A percentile compares a stretch with the other conserved stretches of the same genome.
Evolutionary conservation across 2,329 filamentous ascomycete genomes (phyloP).

Genomic region (Boeremia exigua): DNA sequence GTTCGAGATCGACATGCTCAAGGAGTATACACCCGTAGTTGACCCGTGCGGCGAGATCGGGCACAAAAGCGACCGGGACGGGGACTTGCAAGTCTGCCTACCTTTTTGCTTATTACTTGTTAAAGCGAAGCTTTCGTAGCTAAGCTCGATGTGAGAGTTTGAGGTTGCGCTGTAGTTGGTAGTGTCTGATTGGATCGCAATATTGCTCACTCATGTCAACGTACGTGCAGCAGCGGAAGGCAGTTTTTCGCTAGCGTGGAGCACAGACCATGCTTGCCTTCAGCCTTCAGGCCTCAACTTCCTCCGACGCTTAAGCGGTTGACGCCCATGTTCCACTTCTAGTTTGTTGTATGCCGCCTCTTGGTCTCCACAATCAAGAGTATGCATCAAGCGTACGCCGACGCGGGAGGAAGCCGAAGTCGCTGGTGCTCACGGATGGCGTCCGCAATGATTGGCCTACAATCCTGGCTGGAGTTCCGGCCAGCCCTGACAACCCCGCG

Average conservation of each 20-base stretch:
- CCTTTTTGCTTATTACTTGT: background rate
- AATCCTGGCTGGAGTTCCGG: background rate
- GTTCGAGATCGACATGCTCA: background rate
- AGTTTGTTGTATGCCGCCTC: background rate
- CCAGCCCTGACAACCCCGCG: conserved; percentile 7
- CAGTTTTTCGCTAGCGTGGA: conserved; percentile 31
- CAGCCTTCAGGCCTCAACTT: background rate
- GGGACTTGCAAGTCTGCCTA: background rate
- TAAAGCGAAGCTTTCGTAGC: background rate
- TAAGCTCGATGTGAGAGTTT: background rate
- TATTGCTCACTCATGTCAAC: conserved; percentile 1
- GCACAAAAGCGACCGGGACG: background rate
- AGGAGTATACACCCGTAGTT: background rate
- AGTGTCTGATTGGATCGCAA: background rate
- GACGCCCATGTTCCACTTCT: background rate
- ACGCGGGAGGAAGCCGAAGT: background rate
- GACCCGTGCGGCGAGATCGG: background rate
- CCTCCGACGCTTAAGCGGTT: background rate
- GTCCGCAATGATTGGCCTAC: conserved; percentile 2
- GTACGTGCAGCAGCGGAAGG: conserved; percentile 9
- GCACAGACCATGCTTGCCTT: background rate
- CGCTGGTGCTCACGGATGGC: background rate
- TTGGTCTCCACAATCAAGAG: background rate
- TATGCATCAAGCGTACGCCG: background rate
- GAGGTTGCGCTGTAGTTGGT: background rate